These are phyloP conservation scores for Annulohypoxylon stygium DNA, from an alignment of 495 filamentous ascomycete species.

Conservation along the genomic window DNA sequence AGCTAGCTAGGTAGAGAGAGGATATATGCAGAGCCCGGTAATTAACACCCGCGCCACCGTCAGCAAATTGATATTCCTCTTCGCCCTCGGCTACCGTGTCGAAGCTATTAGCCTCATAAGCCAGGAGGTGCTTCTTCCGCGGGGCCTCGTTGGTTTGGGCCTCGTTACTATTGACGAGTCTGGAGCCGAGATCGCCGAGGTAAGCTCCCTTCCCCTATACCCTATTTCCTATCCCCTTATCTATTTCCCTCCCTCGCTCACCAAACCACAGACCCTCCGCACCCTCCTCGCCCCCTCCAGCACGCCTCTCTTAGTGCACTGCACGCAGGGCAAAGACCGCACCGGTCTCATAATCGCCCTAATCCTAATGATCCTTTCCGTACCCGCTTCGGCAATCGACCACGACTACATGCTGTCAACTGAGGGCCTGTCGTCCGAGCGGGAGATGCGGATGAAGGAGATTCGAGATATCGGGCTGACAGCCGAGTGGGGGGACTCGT, in stretches of 20 bases:
- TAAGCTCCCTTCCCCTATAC: conserved; percentile 29
- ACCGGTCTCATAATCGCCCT: conserved; percentile 81
- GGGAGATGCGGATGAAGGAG: conserved; percentile 73
- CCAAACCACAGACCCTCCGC: conserved; percentile 57
- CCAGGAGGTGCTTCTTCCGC: conserved; percentile 73
- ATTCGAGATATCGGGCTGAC: conserved; percentile 75
- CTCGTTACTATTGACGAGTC: conserved; percentile 74
- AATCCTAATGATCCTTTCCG: conserved; percentile 68
- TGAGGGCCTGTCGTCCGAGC: conserved; percentile 69
- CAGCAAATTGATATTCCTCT: conserved; percentile 71
- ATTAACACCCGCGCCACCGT: background rate
- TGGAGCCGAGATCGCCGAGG: conserved; percentile 70
- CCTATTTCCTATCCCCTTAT: no score
- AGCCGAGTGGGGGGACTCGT: conserved; percentile 75
- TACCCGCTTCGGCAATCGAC: conserved; percentile 68
- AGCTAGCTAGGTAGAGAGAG: background rate
- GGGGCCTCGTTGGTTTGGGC: conserved; percentile 75
- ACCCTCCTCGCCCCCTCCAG: conserved; percentile 50
- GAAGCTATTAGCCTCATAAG: conserved; percentile 76
- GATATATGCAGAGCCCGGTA: background rate
- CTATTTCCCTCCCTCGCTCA: no score
- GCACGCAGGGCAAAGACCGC: conserved; percentile 90
- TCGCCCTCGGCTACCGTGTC: conserved; percentile 73
- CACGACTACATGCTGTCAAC: conserved; percentile 75
- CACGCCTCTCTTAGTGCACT: conserved; percentile 79